phyloP scores from a whole-genome alignment of 768 basidiomycete genomes.

The Astraeus odoratus region DNA sequence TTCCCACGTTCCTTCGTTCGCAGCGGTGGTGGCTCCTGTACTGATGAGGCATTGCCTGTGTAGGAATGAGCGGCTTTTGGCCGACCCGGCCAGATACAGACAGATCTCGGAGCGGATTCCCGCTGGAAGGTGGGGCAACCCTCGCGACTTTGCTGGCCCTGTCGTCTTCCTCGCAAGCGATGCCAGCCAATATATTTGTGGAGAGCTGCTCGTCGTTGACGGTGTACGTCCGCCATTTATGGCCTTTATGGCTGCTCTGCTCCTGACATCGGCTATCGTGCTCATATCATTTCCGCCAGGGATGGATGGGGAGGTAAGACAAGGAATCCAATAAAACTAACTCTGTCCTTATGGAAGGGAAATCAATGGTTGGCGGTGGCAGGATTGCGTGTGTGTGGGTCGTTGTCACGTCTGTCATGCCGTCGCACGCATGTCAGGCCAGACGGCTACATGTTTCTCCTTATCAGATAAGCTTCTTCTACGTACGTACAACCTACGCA shows the following conservation, averaged over 20 bases:
- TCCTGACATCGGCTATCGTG: background rate
- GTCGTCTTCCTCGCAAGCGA: constrained; percentile 58
- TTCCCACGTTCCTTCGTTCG: background rate
- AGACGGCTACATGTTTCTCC: background rate
- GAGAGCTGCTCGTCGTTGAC: constrained; percentile 61
- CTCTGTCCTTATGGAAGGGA: too few species aligned
- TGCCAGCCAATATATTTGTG: constrained; percentile 63
- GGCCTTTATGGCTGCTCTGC: too few species aligned
- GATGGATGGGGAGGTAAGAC: constrained; percentile 2
- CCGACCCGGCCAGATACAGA: constrained; percentile 50
- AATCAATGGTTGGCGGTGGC: too few species aligned
- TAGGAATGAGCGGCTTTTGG: constrained; percentile 61
- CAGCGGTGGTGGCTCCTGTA: constrained; percentile 4
- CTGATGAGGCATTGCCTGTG: constrained; percentile 9
- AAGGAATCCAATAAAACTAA: background rate
- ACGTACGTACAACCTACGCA: background rate
- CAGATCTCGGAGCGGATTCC: constrained; percentile 72
- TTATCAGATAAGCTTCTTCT: background rate
- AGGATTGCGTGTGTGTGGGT: too few species aligned
- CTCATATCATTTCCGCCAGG: background rate
- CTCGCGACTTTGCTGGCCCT: constrained; percentile 61
- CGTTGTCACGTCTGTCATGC: background rate
- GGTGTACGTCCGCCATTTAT: constrained; percentile 60
- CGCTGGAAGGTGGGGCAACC: constrained; percentile 59
- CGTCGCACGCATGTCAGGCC: background rate